phyloP scores from a whole-genome alignment of 2,329 filamentous ascomycete species.

The Drechslera avenae region DNA sequence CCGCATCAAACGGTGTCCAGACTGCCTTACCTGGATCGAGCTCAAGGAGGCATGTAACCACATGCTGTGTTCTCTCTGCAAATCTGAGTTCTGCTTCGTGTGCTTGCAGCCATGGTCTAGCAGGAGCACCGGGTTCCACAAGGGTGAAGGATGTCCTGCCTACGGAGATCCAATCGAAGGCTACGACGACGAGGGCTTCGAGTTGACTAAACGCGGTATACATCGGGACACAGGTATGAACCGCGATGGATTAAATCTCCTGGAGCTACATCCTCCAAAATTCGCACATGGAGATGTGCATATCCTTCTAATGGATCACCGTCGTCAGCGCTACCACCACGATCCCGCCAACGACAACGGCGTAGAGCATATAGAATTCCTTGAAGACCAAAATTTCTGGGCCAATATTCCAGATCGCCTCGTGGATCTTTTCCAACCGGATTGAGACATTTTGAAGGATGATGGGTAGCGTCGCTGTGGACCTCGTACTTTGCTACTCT shows the following conservation, averaged over 20 bases:
- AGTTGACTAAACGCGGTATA: slow-evolving; percentile 4
- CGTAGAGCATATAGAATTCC: no score
- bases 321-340: no score
- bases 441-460: no score
- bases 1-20: slow-evolving; percentile 21
- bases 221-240: slow-evolving; percentile 12
- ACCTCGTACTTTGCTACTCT: no score
- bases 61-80: slow-evolving; percentile 15
- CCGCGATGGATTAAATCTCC: slow-evolving; percentile 5
- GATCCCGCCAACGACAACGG: no score
- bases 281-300: no score
- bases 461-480: no score
- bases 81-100: slow-evolving; percentile 20
- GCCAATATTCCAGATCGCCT: no score
- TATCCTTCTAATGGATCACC: no score
- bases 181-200: slow-evolving; percentile 18
- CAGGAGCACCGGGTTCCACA: slow-evolving; percentile 1
- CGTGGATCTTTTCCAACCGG: no score
- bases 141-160: slow-evolving; percentile 1
- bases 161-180: slow-evolving; percentile 9
- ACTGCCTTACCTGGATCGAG: slow-evolving; percentile 17
- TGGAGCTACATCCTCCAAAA: no score
- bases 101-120: slow-evolving; percentile 15
- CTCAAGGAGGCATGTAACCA: slow-evolving; percentile 22
- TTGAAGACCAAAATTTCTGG: no score